Base-by-base conservation (phyloP, 768 basidiomycete species). In the Ephemerocybe angulata region DNA sequence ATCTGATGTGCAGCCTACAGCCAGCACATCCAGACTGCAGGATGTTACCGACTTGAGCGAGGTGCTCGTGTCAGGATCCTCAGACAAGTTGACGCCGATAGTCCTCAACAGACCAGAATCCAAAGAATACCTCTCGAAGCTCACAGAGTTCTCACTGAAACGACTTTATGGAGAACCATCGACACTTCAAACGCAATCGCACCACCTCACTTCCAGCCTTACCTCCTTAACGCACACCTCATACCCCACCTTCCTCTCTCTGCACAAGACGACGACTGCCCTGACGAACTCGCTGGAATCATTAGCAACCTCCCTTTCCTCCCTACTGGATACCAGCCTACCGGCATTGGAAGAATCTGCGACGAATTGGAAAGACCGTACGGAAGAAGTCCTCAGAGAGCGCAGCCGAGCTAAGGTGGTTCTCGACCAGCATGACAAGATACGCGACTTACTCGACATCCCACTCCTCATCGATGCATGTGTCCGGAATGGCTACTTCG, bases 351-450 rank as follows among this genome's bases (percentile, higher is more conserved):
- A 96, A 63, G 75, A 82, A 35, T 80, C 83, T 55, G 85, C 91
- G 40, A 77, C 78, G 8, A 74, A 77, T 24, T 97, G 95, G 78
- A 78, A 85, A 48, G 78, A 81, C 24, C 79, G 83, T 56, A 89
- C 86, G n/a, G 86, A 88, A 44, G 67, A 76, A 21, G 82, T 94
- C n/a, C 81, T 93, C 50, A 74, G 78, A 46, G 86, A 90, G 50
- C 80, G 95, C 33, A 77, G 81, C 55, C 86, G 87, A 59, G 91
- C 91, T 0, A 78, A 84, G 29, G 76, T 90, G 48, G 91, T 98
- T n/a, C 82, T 93, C 56, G 95, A 98, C 62, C 90, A 96, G 62
- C 89, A 93, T 65, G 93, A 96, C 68, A 94, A 94, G 69, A 81
- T 98, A 56, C 81, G 89, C 59, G 94, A 98, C 68, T 72, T 98